A percentile compares a stretch with the other conserved stretches of the same genome.
Evolutionary conservation across 1,139 yeast genomes (phyloP).

Genomic region (Protomyces macrosporus): DNA sequence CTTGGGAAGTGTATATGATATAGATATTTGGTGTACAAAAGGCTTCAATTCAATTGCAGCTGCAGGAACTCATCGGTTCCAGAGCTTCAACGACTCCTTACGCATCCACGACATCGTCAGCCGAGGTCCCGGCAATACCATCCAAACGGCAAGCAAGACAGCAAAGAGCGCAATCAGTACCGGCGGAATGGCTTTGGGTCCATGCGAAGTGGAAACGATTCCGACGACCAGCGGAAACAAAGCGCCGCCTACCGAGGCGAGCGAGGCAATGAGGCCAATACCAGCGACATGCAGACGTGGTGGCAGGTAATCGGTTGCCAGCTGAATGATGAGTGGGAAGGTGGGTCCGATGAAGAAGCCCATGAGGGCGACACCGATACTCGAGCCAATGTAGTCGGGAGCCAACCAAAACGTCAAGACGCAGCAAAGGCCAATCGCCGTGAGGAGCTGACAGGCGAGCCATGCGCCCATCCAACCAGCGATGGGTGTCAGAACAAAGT

Average conservation of each 20-base stretch:
- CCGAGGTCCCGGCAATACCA: slow-evolving; percentile 7
- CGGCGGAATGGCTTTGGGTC: slow-evolving; percentile 10
- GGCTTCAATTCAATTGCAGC: too few species aligned
- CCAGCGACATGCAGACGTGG: slow-evolving; percentile 58
- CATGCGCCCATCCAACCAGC: slow-evolving; percentile 36
- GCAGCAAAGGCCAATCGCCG: slow-evolving; percentile 33
- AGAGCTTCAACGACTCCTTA: too few species aligned
- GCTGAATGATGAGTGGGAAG: slow-evolving; percentile 68
- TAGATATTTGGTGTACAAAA: too few species aligned
- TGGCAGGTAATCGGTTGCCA: slow-evolving; percentile 61
- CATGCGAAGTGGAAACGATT: slow-evolving; percentile 1
- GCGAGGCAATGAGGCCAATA: slow-evolving; percentile 68
- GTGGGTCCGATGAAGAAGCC: slow-evolving; percentile 76
- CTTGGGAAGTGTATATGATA: too few species aligned
- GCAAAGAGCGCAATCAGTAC: slow-evolving; percentile 8
- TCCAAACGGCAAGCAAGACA: slow-evolving; percentile 3
- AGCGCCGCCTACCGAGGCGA: slow-evolving; percentile 80
- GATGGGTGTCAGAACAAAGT: slow-evolving; percentile 45
- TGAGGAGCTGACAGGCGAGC: slow-evolving; percentile 31
- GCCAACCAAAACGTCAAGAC: slow-evolving; percentile 37
- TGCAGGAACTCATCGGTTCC: too few species aligned
- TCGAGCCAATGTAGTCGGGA: slow-evolving; percentile 35
- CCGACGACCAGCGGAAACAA: slow-evolving; percentile 43
- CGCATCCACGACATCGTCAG: not conserved
- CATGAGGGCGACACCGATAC: slow-evolving; percentile 46